phyloP scores from a whole-genome alignment of 371 early-diverging fungal species.

The Homolaphlyctis polyrhiza region DNA sequence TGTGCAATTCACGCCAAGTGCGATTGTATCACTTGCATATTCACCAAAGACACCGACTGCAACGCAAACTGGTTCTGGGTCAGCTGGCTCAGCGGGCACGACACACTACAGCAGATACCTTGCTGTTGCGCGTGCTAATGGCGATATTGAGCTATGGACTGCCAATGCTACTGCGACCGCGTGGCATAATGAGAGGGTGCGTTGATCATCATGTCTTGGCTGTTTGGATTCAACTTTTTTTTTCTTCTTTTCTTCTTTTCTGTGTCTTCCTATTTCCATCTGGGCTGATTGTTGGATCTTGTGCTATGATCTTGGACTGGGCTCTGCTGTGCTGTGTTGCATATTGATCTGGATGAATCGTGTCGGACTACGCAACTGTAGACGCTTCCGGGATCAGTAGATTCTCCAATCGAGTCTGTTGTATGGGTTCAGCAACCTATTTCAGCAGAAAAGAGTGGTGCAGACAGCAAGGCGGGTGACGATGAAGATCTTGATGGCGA shows the following conservation, averaged over 20 bases:
- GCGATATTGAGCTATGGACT: conserved; percentile 93
- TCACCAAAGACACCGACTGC: conserved; percentile 33
- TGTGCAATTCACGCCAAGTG: conserved; percentile 79
- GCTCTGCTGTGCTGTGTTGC: too few relatives aligned
- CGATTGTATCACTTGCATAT: conserved; percentile 76
- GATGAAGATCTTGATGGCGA: not conserved
- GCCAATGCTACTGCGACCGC: conserved; percentile 48
- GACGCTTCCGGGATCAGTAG: conserved; percentile 75
- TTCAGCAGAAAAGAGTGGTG: conserved; percentile 20
- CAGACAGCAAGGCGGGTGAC: not conserved
- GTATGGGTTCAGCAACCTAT: conserved; percentile 78
- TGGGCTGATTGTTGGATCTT: too few relatives aligned
- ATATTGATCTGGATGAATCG: too few relatives aligned
- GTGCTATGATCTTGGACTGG: too few relatives aligned
- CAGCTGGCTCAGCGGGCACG: not conserved
- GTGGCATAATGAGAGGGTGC: conserved; percentile 68
- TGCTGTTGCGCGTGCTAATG: conserved; percentile 87
- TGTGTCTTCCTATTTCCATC: too few relatives aligned
- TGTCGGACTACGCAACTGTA: conserved; percentile 20
- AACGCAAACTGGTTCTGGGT: not conserved
- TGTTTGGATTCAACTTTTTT: conserved; percentile 4
- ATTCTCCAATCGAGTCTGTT: conserved; percentile 71
- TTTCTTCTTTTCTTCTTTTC: too few relatives aligned
- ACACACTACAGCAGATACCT: conserved; percentile 8
- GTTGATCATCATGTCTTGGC: conserved; percentile 2